Evolutionary conservation across 2,329 filamentous ascomycete genomes (phyloP).

Genomic region (Claviceps africana): DNA sequence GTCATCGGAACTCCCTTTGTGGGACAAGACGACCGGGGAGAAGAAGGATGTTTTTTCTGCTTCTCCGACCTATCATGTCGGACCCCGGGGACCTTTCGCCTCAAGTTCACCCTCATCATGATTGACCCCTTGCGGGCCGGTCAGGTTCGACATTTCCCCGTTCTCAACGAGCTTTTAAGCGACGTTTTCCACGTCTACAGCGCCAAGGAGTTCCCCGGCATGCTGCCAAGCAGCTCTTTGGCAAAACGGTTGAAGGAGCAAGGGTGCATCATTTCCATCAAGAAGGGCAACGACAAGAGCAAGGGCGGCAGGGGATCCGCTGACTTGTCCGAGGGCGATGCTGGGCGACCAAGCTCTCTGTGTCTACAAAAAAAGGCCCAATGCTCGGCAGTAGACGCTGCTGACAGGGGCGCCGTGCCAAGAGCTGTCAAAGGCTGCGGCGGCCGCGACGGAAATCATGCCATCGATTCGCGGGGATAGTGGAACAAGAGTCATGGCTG

Average conservation of each 20-base stretch:
- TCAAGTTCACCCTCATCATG: conserved; percentile 61
- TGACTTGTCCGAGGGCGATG: conserved; percentile 10
- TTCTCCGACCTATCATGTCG: conserved; percentile 73
- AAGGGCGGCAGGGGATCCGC: conserved; percentile 7
- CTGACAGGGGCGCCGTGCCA: background rate
- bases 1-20: conserved; percentile 65
- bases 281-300: conserved; percentile 65
- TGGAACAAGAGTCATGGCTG: background rate
- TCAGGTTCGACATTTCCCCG: conserved; percentile 28
- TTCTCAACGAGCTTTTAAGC: conserved; percentile 42
- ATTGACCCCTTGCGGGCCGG: conserved; percentile 49
- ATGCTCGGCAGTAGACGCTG: background rate
- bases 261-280: conserved; percentile 72
- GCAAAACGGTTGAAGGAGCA: conserved; percentile 65
- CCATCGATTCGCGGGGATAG: background rate
- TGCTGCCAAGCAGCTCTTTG: conserved; percentile 61
- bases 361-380: background rate
- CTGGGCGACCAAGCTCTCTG: conserved; percentile 6
- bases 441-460: background rate
- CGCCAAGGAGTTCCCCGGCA: conserved; percentile 75
- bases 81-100: conserved; percentile 59
- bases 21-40: conserved; percentile 56
- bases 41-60: conserved; percentile 72
- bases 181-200: conserved; percentile 69
- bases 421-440: background rate